Percentiles rank a stretch among this genome's conserved stretches.
phyloP scores from a whole-genome alignment of 257 asterid genomes.

The Ballota nigra region DNA sequence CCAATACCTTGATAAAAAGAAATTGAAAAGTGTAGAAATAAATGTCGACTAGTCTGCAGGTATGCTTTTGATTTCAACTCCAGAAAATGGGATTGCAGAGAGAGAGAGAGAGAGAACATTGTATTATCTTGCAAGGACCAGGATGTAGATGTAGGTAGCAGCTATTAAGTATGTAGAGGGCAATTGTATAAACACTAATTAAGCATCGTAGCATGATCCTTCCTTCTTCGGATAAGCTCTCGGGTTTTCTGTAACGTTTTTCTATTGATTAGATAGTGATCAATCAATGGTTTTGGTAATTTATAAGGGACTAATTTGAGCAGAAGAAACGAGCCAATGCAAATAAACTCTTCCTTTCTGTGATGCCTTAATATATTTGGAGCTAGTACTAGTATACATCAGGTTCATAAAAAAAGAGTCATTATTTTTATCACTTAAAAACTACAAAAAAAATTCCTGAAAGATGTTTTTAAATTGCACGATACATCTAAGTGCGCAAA shows the following conservation, averaged over 20 bases:
- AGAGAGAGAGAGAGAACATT: background rate
- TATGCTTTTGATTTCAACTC: background rate
- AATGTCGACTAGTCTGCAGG: background rate
- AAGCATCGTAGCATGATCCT: background rate
- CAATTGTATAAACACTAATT: background rate
- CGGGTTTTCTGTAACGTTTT: background rate
- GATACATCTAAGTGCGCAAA: too few relatives aligned
- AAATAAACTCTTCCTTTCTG: background rate
- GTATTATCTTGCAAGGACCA: background rate
- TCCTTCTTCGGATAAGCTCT: background rate
- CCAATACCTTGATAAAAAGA: slow-evolving; percentile 24
- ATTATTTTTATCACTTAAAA: too few relatives aligned
- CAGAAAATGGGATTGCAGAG: background rate
- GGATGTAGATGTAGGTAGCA: background rate
- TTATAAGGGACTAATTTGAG: background rate
- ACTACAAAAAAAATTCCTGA: too few relatives aligned
- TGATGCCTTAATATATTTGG: background rate
- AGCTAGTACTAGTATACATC: too few relatives aligned
- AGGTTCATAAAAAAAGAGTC: too few relatives aligned
- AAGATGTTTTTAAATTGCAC: too few relatives aligned
- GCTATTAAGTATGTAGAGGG: background rate
- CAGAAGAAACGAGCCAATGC: background rate
- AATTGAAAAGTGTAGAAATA: background rate
- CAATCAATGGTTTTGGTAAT: background rate
- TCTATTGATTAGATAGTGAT: background rate